Base-by-base conservation (phyloP, 1,284 basidiomycete species). In the Cryptococcus sp. region DNA sequence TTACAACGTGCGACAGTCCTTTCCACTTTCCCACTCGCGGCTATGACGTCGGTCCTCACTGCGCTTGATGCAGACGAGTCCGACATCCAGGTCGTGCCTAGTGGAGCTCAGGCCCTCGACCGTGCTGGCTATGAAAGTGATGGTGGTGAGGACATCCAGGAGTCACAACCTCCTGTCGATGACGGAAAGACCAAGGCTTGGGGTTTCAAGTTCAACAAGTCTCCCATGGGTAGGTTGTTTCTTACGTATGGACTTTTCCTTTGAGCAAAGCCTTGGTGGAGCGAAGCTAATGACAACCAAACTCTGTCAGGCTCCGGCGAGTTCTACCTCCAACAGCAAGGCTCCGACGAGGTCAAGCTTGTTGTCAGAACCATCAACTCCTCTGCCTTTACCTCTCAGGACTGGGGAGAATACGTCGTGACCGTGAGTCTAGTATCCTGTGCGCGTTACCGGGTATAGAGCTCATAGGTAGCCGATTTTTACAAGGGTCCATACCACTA, bases 331-430 rank as follows among this genome's bases (percentile, higher is more conserved):
- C 61, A 68, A 52, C 68, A 75, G 48, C 70, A 75, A 56, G 71
- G 69, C 19, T 65, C 70, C 4, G 70, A 76, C 46, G 64, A 76
- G 20, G 69, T 77, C 58, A 65, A 69, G 53, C 54, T 79, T 22
- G 77, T 80, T 23, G 77, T 80, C 30, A 67, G 79, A 48, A 78
- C 77, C 19, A 78, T 78, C 68, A 76, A 78, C 65, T 73, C 75
- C n/a, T 62, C 70, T 11, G 75, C 77, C 1, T 79, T 80, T 61
- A 68, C 76, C 19, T 20, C 60, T 3, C 61, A 60, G 23, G 79
- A 80, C 62, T 80, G 78, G 78, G 69, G 74, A 11, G 79, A 80
- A 61, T 78, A 71, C 49, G 68, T 73, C 43, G 76, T 76, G 17
- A 70, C 69, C 17, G 77, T 74, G 43, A 65, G 71, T 66, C 20